A percentile compares a stretch with the other conserved stretches of the same genome.
These are phyloP conservation scores for Serendipita sp. DNA, from an alignment of 768 basidiomycete genomes.

Conservation along the genomic window DNA sequence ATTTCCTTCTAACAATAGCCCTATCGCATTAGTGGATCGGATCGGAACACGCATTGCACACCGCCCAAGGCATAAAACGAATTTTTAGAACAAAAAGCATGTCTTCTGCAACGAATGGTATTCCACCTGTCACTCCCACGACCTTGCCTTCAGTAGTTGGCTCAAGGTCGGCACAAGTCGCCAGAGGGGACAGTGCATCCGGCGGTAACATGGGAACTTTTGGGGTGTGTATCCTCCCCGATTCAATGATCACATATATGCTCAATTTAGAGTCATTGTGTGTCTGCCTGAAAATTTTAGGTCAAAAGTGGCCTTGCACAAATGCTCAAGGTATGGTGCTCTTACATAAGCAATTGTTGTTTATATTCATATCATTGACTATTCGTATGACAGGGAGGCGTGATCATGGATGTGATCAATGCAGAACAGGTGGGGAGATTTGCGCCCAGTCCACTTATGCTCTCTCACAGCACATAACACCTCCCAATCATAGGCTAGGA, in stretches of 20 bases:
- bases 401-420: slow-evolving; percentile 93
- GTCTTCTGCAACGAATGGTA: slow-evolving; percentile 1
- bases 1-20: no score
- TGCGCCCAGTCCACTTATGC: slow-evolving; percentile 5
- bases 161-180: neutral
- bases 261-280: slow-evolving; percentile 5
- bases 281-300: slow-evolving; percentile 22
- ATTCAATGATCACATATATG: neutral
- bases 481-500: slow-evolving; percentile 83
- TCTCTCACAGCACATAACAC: no score
- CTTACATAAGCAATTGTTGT: slow-evolving; percentile 8
- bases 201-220: neutral
- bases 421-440: slow-evolving; percentile 37
- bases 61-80: neutral
- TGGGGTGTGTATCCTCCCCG: neutral
- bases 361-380: slow-evolving; percentile 11
- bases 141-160: neutral
- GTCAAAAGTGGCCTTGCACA: slow-evolving; percentile 91
- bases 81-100: neutral
- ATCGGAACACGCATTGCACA: neutral
- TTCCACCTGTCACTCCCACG: neutral
- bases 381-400: slow-evolving; percentile 41
- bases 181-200: neutral
- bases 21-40: no score
- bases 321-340: slow-evolving; percentile 69